Percentiles rank a stretch among this genome's conserved stretches.
Conservation (phyloP, 129 eudicot genomes). For the Silybum marianum region DNA sequence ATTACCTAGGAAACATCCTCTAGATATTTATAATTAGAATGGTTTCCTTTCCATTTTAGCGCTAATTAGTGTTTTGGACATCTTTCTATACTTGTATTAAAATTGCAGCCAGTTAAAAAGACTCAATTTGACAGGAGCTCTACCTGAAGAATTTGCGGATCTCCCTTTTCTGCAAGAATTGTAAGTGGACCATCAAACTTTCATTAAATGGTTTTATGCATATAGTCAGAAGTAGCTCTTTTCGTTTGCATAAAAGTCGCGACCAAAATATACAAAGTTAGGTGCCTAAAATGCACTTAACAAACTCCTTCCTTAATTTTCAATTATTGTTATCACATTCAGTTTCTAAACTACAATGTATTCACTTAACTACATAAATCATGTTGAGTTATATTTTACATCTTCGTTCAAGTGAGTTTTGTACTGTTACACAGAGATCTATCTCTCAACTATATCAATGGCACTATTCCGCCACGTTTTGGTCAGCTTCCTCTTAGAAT, state of each 20-base stretch:
- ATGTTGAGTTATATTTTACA: neutral
- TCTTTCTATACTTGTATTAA: conserved; percentile 6
- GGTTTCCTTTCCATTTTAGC: neutral
- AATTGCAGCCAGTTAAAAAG: conserved; percentile 64
- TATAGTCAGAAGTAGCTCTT: neutral
- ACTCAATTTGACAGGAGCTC: conserved; percentile 68
- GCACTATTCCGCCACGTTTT: conserved; percentile 61
- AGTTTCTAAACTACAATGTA: neutral
- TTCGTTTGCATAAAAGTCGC: too few species aligned
- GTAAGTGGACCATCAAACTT: conserved; percentile 43
- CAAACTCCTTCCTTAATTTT: neutral
- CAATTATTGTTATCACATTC: neutral
- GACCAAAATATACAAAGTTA: too few species aligned
- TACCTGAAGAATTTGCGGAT: conserved; percentile 70
- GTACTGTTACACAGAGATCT: conserved; percentile 60
- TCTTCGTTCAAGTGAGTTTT: conserved; percentile 1
- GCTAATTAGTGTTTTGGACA: conserved; percentile 1
- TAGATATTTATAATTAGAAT: neutral
- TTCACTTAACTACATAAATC: neutral
- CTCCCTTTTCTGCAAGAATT: conserved; percentile 57
- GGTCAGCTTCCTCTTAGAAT: conserved; percentile 56
- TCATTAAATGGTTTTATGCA: neutral
- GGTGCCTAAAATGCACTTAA: too few species aligned
- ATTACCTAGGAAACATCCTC: neutral
- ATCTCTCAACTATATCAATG: conserved; percentile 66